Conservation (phyloP, 108 stramenopile genomes). For the Pelagomonas calceolata region DNA sequence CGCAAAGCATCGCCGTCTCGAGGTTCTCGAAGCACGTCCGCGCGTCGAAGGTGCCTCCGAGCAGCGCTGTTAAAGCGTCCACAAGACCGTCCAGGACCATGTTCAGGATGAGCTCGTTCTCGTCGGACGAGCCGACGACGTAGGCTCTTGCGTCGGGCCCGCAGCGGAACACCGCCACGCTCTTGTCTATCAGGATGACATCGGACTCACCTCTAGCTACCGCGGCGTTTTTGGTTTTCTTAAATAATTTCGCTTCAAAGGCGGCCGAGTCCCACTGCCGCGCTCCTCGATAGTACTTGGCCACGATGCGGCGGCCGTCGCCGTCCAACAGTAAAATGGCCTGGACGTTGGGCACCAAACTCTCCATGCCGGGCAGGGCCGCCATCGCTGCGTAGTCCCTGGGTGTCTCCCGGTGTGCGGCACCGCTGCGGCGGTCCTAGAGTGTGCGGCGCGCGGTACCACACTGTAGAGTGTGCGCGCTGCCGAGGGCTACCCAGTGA, state of each 20-base stretch:
- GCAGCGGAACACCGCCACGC: conserved; percentile 31
- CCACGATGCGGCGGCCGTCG: conserved; percentile 8
- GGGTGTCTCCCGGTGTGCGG: too few relatives aligned
- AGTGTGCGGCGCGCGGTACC: too few relatives aligned
- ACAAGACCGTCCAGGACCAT: conserved; percentile 36
- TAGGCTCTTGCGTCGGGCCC: conserved; percentile 34
- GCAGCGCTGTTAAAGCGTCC: conserved; percentile 28
- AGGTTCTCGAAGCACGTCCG: too few relatives aligned
- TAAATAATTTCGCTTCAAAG: neutral
- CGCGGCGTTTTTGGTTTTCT: conserved; percentile 5
- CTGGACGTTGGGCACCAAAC: neutral
- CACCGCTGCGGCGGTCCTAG: too few relatives aligned
- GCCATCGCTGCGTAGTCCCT: too few relatives aligned
- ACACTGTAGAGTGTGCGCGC: too few relatives aligned
- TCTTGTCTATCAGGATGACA: too few relatives aligned
- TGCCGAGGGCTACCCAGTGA: too few relatives aligned
- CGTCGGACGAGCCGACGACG: conserved; percentile 21
- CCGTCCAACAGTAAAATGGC: conserved; percentile 2
- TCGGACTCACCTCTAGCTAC: too few relatives aligned
- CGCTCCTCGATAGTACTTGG: conserved; percentile 7
- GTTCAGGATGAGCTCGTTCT: conserved; percentile 39
- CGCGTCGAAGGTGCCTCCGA: conserved; percentile 19
- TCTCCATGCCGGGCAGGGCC: too few relatives aligned
- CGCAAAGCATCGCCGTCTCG: conserved; percentile 26
- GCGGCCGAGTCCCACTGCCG: too few relatives aligned